Evolutionary conservation across 257 asterid species (phyloP), one percentile per base, ranked within the genome.

Genomic region (Rubia yunnanensis): DNA sequence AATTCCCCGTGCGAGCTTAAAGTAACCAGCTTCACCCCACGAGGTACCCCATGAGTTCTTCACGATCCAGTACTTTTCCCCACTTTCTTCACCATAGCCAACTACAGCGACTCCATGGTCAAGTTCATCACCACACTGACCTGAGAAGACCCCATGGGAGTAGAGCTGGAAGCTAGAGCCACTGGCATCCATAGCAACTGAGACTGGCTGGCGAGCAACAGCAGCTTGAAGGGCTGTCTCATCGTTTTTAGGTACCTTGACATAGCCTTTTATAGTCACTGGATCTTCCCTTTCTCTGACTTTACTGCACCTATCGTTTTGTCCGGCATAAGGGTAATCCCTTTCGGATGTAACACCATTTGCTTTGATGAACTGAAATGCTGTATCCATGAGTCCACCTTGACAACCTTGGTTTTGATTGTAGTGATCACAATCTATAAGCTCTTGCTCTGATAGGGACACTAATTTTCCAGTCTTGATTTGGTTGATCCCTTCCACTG

Each of bases 41-140:
- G 2, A 11, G 28, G 57, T 11, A 36, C 92, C 92, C 92, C 92
- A 88, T 24, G 95, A 88, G 72, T 84, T 88, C 81, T 83, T 86
- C 66, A 84, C 87, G 1, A 84, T 61, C 96, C 95, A 86, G 54
- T 84, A 86, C 58, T 79, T 72, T 17, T 60, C 52, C 59, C 76
- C 83, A 28, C 65, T 23, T 26, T 77, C 81, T 63, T 20, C 64
- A 22, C 84, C 92, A 50, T 84, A 88, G 41, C 88, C 92, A 54
- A 86, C 80, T 28, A 83, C 10, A 17, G 85, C 35, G 27, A 83
- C 90, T 5, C 81, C 90, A 63, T 86, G 95, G 70, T 84, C 77
- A 2, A 88, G 73, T 4, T 6, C 15, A n/a, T 53, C 46, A 8
- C 80, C 76, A 30, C 92, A 88, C 11, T 54, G 27, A 55, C 87